Evolutionary conservation across 441 rosid genomes (phyloP).

Genomic region (Macaranga tanarius): DNA sequence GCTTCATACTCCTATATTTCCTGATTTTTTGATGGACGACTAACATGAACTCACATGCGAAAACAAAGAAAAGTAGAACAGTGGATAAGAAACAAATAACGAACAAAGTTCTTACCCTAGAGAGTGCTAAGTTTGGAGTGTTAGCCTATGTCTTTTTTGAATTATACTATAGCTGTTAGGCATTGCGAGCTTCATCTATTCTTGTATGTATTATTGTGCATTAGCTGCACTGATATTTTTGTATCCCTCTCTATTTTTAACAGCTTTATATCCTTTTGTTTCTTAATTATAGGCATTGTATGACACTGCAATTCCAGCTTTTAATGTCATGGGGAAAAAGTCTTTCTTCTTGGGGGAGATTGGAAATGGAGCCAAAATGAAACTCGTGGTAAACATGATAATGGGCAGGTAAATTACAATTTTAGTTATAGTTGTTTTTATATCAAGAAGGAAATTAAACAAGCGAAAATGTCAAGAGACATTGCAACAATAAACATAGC

Average conservation of each 20-base stretch:
- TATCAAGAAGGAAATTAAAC: too few species aligned
- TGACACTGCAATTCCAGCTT: slow-evolving; percentile 75
- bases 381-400: slow-evolving; percentile 92
- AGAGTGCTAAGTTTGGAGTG: slow-evolving; percentile 1
- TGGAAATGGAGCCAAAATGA: slow-evolving; percentile 96
- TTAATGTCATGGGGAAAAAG: slow-evolving; percentile 79
- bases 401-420: slow-evolving; percentile 73
- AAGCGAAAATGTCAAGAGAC: too few species aligned
- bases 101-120: background rate
- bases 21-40: background rate
- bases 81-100: background rate
- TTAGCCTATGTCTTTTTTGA: background rate
- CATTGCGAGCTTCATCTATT: background rate
- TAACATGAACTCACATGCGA: background rate
- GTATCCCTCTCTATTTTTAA: background rate
- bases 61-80: background rate
- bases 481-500: too few species aligned
- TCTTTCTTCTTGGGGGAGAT: slow-evolving; percentile 81
- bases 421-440: too few species aligned
- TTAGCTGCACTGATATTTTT: background rate
- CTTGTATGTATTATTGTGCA: background rate
- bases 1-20: background rate
- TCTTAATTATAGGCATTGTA: slow-evolving; percentile 48
- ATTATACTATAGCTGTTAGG: background rate
- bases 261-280: slow-evolving; percentile 10